A percentile compares a stretch with the other conserved stretches of the same genome.
These are phyloP conservation scores for Phyllachora maydis DNA, from an alignment of 2,329 filamentous ascomycete species.

Conservation along the genomic window DNA sequence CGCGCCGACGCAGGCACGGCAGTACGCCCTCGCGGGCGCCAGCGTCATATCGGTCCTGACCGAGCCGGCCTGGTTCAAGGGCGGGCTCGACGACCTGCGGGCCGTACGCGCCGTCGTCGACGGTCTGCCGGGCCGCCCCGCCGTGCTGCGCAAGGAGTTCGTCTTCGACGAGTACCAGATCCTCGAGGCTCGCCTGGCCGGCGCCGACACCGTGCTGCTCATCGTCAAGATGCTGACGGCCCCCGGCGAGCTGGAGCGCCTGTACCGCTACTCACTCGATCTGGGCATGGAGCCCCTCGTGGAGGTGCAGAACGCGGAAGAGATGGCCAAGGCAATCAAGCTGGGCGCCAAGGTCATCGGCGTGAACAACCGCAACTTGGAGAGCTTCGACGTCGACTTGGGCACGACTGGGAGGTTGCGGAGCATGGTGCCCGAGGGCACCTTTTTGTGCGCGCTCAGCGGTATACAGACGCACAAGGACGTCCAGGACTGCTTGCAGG, in stretches of 20 bases:
- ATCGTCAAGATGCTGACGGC: constrained; percentile 96
- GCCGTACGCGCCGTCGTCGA: constrained; percentile 76
- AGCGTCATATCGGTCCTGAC: constrained; percentile 98
- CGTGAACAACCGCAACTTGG: constrained; percentile 93
- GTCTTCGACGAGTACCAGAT: constrained; percentile 98
- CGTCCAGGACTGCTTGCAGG: constrained; percentile 68
- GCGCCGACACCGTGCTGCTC: constrained; percentile 81
- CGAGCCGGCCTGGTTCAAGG: constrained; percentile 98
- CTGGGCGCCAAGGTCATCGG: constrained; percentile 83
- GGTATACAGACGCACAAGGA: constrained; percentile 82
- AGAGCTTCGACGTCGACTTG: constrained; percentile 91
- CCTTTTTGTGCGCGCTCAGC: constrained; percentile 81
- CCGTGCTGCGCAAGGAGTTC: constrained; percentile 87
- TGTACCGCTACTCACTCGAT: constrained; percentile 77
- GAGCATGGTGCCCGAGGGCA: constrained; percentile 65
- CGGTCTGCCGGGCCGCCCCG: constrained; percentile 80
- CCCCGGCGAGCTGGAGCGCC: constrained; percentile 45
- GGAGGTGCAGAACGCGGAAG: constrained; percentile 84
- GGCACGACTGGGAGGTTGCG: constrained; percentile 78
- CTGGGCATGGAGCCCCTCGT: constrained; percentile 96
- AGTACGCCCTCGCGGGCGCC: constrained; percentile 82
- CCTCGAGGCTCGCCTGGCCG: constrained; percentile 76
- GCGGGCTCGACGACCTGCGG: constrained; percentile 81
- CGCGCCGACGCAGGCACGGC: constrained; percentile 74
- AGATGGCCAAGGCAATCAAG: constrained; percentile 75